phyloP scores from a whole-genome alignment of 1,284 basidiomycete genomes.

The Austropuccinia psidii region DNA sequence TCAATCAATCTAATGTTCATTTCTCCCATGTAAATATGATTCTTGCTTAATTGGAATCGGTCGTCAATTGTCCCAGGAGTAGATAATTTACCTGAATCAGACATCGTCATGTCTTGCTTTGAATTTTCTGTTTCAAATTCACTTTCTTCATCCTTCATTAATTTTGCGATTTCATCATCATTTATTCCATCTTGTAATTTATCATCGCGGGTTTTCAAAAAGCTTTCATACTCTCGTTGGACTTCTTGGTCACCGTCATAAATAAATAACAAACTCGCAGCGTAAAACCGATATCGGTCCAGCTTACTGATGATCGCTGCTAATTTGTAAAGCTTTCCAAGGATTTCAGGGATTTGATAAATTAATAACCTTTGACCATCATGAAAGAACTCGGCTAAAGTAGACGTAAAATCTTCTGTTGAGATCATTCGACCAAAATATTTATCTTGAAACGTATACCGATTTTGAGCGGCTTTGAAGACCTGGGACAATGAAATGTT shows the following conservation, averaged over 20 bases:
- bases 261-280: slow-evolving; percentile 90
- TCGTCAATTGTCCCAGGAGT: no score
- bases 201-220: no score
- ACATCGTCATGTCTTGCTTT: slow-evolving; percentile 41
- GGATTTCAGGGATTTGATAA: slow-evolving; percentile 82
- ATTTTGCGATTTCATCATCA: no score
- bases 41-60: no score
- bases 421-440: slow-evolving; percentile 86
- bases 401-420: slow-evolving; percentile 71
- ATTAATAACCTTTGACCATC: slow-evolving; percentile 75
- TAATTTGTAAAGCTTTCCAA: slow-evolving; percentile 87
- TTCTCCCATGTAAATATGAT: no score
- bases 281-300: slow-evolving; percentile 93
- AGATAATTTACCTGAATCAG: no score
- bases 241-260: slow-evolving; percentile 79
- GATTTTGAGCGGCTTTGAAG: slow-evolving; percentile 72
- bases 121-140: no score
- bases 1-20: slow-evolving; percentile 94
- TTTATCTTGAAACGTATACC: slow-evolving; percentile 91
- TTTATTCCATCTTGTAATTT: no score
- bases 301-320: slow-evolving; percentile 80
- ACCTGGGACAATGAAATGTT: slow-evolving; percentile 60
- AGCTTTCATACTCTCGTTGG: slow-evolving; percentile 17
- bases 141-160: no score
- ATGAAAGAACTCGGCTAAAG: slow-evolving; percentile 73